Evolutionary conservation across 139 green algal genomes (phyloP).

Genomic region (Volvox africanus): DNA sequence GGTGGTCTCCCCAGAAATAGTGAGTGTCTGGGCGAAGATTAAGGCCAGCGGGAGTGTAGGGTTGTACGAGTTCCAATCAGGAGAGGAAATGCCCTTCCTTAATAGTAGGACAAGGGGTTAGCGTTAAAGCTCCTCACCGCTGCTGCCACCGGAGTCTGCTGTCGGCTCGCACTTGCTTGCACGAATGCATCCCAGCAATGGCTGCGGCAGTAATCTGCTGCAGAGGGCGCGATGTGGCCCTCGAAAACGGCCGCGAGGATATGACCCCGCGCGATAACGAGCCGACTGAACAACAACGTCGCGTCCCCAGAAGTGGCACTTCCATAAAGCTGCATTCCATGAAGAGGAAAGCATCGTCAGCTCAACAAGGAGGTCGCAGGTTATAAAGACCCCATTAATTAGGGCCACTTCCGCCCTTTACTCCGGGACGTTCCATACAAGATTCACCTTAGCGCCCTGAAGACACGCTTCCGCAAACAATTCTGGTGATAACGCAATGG

Average conservation of each 20-base stretch:
- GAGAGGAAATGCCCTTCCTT: too few relatives aligned
- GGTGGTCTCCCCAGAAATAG: too few relatives aligned
- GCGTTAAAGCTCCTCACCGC: background rate
- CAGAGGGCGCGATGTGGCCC: background rate
- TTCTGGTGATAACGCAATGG: background rate
- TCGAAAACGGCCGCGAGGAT: constrained; percentile 21
- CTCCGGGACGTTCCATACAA: background rate
- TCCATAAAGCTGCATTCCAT: background rate
- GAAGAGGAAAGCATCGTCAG: background rate
- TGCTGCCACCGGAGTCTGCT: background rate
- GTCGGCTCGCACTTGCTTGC: background rate
- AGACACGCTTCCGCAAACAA: background rate
- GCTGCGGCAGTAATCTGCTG: background rate
- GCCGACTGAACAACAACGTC: background rate
- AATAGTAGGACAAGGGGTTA: too few relatives aligned
- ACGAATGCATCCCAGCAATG: constrained; percentile 27
- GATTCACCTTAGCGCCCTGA: background rate
- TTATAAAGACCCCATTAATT: background rate
- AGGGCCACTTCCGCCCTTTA: background rate
- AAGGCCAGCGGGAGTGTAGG: too few relatives aligned
- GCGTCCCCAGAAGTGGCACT: background rate
- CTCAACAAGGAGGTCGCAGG: background rate
- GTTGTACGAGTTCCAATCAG: too few relatives aligned
- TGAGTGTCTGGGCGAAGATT: too few relatives aligned
- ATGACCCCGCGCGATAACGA: constrained; percentile 15